Evolutionary conservation across 805 yeast genomes (phyloP), one percentile per base, ranked within the genome.

Genomic region (Tetrapisispora taiwanensis): DNA sequence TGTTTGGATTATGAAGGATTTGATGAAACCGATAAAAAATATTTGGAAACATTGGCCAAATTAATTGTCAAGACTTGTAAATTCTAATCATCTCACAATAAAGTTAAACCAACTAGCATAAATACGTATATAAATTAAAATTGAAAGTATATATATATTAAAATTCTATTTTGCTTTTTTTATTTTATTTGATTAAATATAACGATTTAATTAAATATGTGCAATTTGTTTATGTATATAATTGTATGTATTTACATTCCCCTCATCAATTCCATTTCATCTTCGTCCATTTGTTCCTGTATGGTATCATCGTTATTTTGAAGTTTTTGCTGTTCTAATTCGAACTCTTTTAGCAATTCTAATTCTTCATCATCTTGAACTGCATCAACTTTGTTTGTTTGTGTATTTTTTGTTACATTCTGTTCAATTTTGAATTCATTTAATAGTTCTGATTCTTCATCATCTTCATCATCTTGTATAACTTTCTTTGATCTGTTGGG

Each of bases 1-100:
- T 85, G 95, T 59, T 61, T 78, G 44, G 75, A 66, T 10, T 59
- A 66, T 36, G 56, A 71, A 9, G 95, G 90, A 0, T 90, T 92
- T 58, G 80, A 75, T 52, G 76, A 73, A 28, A 54, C 58, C 1
- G 98, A 90, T 55, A 62, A 68, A 49, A 49, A 66, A 41, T 72
- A 67, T 46, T 68, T 90, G 49, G 92, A 84, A 57, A 50, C 63
- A 38, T 65, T 90, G 44, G 85, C 82, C 1, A 48, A 44, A 3
- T 44, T 67, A 33, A 72, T 89, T 30, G 73, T 73, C 1, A 57
- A 68, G 5, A 66, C 78, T 13, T 79, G 88, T 56, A 67, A 70
- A 9, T 81, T 79, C 19, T 43, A 15, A 43, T 14, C 3, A 3
- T 14, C 9, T 19, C 7, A 5, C 5, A 22, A 22, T 22, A 22